phyloP scores from a whole-genome alignment of 176 grass and related monocot genomes.

The Musa itinerans region DNA sequence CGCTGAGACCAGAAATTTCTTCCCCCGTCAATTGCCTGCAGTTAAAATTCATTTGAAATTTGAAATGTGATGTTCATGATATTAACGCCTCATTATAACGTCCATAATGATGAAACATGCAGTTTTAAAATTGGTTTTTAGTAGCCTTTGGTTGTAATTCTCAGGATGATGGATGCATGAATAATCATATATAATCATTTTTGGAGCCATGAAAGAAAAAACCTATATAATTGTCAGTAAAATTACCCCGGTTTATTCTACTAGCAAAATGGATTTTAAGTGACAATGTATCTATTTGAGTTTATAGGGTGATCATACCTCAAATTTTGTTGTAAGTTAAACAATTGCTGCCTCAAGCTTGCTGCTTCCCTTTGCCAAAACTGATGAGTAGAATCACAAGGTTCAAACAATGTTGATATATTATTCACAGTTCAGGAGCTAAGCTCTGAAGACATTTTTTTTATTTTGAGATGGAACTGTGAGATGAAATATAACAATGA shows the following conservation, averaged over 20 bases:
- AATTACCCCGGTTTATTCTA: too few relatives aligned
- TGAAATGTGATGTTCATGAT: too few relatives aligned
- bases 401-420: neutral
- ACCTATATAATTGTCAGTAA: too few relatives aligned
- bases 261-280: conserved; percentile 1
- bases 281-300: conserved; percentile 8
- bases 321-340: conserved; percentile 53
- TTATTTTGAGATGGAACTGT: neutral
- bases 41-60: neutral
- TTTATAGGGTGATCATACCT: conserved; percentile 37
- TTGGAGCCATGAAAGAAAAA: too few relatives aligned
- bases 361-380: conserved; percentile 50
- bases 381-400: conserved; percentile 27
- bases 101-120: too few relatives aligned
- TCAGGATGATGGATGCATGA: too few relatives aligned
- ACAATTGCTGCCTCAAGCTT: conserved; percentile 55
- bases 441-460: too few relatives aligned
- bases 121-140: too few relatives aligned
- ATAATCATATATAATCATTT: too few relatives aligned
- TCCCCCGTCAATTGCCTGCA: conserved; percentile 46
- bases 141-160: conserved; percentile 1
- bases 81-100: too few relatives aligned
- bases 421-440: too few relatives aligned
- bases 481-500: neutral
- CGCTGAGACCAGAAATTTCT: conserved; percentile 41